phyloP scores from a whole-genome alignment of 129 eudicot genomes.

The Ambrosia artemisiifolia region DNA sequence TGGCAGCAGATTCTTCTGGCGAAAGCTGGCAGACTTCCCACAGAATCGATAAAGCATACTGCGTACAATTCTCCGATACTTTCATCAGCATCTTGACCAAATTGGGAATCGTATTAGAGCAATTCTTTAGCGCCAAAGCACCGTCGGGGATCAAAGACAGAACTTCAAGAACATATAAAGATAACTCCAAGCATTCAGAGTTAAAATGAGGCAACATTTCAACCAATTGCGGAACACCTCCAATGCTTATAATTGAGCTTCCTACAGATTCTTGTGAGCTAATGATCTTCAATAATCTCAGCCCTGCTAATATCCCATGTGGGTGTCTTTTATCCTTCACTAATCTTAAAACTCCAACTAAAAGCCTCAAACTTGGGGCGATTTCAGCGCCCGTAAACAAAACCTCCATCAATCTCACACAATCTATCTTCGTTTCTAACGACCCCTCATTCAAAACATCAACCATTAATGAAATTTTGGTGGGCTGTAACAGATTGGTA shows the following conservation, averaged over 20 bases:
- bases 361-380: neutral
- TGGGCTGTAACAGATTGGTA: neutral
- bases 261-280: neutral
- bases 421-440: neutral
- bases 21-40: conserved; percentile 6
- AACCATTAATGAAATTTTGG: neutral
- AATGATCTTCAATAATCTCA: neutral
- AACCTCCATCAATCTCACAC: neutral
- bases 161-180: neutral
- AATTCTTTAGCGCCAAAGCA: conserved; percentile 7
- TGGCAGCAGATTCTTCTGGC: neutral
- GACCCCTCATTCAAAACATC: neutral
- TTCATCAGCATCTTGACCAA: conserved; percentile 6
- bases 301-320: neutral
- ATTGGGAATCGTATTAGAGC: neutral
- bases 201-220: conserved; percentile 7
- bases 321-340: neutral
- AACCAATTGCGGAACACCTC: conserved; percentile 2
- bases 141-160: conserved; percentile 4
- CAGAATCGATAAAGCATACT: neutral
- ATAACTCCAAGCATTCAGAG: conserved; percentile 3
- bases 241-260: neutral
- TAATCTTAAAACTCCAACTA: neutral
- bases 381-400: neutral
- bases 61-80: neutral